Base-by-base conservation (phyloP, 768 basidiomycete species). In the Agrocybe pediades region DNA sequence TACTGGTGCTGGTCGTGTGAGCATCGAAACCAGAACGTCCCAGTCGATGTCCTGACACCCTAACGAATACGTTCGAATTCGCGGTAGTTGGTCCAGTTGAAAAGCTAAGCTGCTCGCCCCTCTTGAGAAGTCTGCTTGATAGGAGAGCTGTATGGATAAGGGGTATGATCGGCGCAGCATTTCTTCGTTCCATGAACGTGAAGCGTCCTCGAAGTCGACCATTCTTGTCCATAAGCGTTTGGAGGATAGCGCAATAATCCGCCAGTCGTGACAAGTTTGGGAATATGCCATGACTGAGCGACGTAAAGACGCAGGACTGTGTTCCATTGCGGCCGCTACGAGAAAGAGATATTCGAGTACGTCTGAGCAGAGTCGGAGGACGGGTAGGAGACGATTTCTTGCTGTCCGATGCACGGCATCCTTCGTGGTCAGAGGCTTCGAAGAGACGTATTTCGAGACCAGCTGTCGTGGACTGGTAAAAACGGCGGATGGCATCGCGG, bases 301-400 rank as follows among this genome's bases (percentile, higher is more conserved):
- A 4, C 46, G 54, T 13, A 51, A 50, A 21, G n/a, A 19, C 15
- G 42, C 33, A 5, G 45, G 16, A 19, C 54, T 43, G 8, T 33
- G 16, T 19, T 62, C 57, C 16, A 56, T 46, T 1, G 49, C 46
- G 5, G 54, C 62, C 2, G 54, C 58, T 6, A 60, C 16, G 9
- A 62, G 54, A 44, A 66, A 60, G n/a, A 63, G 36, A n/a, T 59
- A 61, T 55, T 63, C 62, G 11, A 66, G 57, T 9, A 66, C 25
- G 51, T 66, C 65, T 1, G 52, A 44, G 41, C 46, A 63, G 21
- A 66, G 50, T 7, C 43, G 48, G 9, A 57, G 43, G 26, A 55
- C 43, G 6, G 59, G 61, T 9, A 58, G 59, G 4, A 29, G 55
- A 6, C 55, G 42, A 41, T 62, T 65, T 19, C 33, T 42, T 23